Base-by-base conservation (phyloP, 169 alveolate genomes). In the Plasmodium knowlesi region DNA sequence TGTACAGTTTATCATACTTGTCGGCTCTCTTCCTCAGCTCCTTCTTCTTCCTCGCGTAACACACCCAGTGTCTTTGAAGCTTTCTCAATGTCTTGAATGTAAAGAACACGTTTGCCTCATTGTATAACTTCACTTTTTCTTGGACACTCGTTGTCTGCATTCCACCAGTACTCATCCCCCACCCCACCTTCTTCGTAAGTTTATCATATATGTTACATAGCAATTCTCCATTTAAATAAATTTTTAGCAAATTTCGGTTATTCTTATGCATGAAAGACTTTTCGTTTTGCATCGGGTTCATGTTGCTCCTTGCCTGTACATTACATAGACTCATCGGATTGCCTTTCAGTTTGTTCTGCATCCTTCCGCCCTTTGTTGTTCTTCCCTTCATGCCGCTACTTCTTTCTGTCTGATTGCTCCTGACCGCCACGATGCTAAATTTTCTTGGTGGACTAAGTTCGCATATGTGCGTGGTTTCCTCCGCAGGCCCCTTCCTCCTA, bases 201-300 rank as follows among this genome's bases (percentile, higher is more conserved):
- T 73, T 84, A 1, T 39, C 37, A 32, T 84, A 84, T 32, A 84
- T 32, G 57, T 84, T 84, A 30, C 41, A 30, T 10, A 84, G 32
- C 16, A 74, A 72, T 43, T 84, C 84, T 50, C 93, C 93, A 10
- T 84, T 84, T 41, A 84, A 28, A 73, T 50, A 84, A 50, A 84
- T 43, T 73, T 84, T 84, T 16, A 84, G n/a, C 43, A 84, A 43
- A 43, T 84, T 84, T 14, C 78, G 50, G 41, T 73, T 84, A 50
- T 84, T 84, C 39, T 43, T 84, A 19, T 84, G 93, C 19, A 84
- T 39, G 61, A 84, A 84, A 1, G 93, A 84, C 34, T 73, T 84
- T 34, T 84, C 93, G 39, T 84, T 46, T 53, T 54, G n/a, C 67
- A 14, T 53, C 70, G 70, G 43, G 37, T 37, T 22, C 67, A 1